Evolutionary conservation across 1,139 yeast species (phyloP), one percentile per base, ranked within the genome.

Genomic region (Pichia sp.): DNA sequence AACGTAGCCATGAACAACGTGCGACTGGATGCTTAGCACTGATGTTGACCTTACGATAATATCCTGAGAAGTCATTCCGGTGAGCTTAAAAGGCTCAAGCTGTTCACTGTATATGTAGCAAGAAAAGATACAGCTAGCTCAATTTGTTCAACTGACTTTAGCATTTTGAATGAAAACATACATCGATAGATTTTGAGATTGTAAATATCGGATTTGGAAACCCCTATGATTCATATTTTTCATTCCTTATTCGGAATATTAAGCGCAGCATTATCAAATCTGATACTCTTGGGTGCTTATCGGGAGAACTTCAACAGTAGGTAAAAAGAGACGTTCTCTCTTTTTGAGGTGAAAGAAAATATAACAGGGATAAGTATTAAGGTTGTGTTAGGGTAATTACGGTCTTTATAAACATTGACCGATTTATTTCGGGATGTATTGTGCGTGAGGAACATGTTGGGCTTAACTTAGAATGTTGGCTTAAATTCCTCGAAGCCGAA

Each of bases 1-100:
- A 15, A 87, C 95, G 64, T 87, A 87, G 3, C 97, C 96, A 65
- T 89, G 96, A 3, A 82, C 87, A 2, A 89, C 96, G 68, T 88
- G 95, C 7, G 93, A 85, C 68, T 86, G 92, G 6, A 88, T 77
- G 2, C 88, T 77, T 7, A 82, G 70, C 0, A 81, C 71, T 38
- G 66, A 67, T 44, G 61, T 63, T 32, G 65, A 50, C 4, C 53
- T 19, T 3, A 8, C 26, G 7, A 52, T 43, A 1, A 23, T 30
- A 13, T 36, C 11, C 8, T 11, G 31, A 6, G 31, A 19, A 23
- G 38, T 29, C 30, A 32, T 34, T 8, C 6, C 5, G 19, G 8
- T 11, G 15, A 19, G 8, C 15, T 4, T 4, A 13, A 16, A 13
- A 13, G 13, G 26, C 26, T 23, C 26, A 23, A 23, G 26, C 26